Percentiles rank a stretch among this genome's conserved stretches.
Conservation (phyloP, 345 rosid genomes). For the Brassica nigra region DNA sequence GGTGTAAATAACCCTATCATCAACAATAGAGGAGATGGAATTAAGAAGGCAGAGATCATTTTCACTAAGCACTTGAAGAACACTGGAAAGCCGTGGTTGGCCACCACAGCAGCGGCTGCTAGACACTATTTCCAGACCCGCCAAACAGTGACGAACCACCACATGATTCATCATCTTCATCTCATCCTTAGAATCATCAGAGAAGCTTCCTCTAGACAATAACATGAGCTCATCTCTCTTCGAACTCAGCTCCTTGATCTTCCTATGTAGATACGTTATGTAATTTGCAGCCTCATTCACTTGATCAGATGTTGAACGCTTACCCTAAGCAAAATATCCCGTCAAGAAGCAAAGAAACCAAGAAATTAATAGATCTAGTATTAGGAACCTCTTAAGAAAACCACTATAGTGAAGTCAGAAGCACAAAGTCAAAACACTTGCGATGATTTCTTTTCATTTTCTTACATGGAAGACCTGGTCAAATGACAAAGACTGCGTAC, state of each 20-base stretch:
- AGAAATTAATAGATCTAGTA: slow-evolving; percentile 11
- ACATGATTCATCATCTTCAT: slow-evolving; percentile 16
- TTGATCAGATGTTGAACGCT: slow-evolving; percentile 78
- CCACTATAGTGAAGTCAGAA: background rate
- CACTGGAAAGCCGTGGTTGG: slow-evolving; percentile 50
- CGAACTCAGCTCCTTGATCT: slow-evolving; percentile 46
- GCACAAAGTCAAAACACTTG: slow-evolving; percentile 17
- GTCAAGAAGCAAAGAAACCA: slow-evolving; percentile 13
- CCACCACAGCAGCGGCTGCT: slow-evolving; percentile 39
- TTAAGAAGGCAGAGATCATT: slow-evolving; percentile 54
- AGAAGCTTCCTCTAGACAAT: slow-evolving; percentile 28
- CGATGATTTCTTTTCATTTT: background rate
- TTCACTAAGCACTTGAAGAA: slow-evolving; percentile 45
- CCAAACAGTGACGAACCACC: slow-evolving; percentile 42
- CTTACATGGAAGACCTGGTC: background rate
- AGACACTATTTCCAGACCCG: slow-evolving; percentile 57
- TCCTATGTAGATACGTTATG: slow-evolving; percentile 51
- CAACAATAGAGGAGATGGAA: slow-evolving; percentile 55
- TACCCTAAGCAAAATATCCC: slow-evolving; percentile 56
- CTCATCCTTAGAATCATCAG: slow-evolving; percentile 8
- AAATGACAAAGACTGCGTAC: slow-evolving; percentile 10
- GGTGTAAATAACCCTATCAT: slow-evolving; percentile 48
- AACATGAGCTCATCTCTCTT: slow-evolving; percentile 50
- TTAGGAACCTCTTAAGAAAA: background rate
- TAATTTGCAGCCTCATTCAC: slow-evolving; percentile 70